These are phyloP conservation scores for Wallacemonas rigidus DNA, from an alignment of 208 protist genomes.

Conservation along the genomic window DNA sequence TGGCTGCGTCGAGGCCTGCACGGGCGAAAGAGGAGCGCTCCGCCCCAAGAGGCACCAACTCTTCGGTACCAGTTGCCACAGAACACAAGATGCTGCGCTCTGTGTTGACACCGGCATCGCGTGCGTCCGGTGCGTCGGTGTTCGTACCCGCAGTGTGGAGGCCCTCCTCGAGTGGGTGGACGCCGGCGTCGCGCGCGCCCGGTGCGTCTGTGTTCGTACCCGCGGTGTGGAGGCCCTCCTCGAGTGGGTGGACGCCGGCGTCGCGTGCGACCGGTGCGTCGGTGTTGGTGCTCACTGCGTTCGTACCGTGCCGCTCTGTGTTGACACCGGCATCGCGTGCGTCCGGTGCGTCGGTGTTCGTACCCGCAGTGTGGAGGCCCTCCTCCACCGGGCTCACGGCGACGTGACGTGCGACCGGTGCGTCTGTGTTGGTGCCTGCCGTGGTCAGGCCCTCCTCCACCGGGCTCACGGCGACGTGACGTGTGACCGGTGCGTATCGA, in stretches of 20 bases:
- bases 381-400: too few relatives aligned
- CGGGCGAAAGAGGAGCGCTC: too few relatives aligned
- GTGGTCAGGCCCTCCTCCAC: too few relatives aligned
- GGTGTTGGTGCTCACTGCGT: not conserved
- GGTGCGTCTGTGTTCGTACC: not conserved
- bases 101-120: not conserved
- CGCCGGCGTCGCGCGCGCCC: not conserved
- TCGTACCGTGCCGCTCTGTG: not conserved
- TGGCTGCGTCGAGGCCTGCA: too few relatives aligned
- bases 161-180: not conserved
- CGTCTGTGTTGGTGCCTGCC: not conserved
- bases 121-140: not conserved
- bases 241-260: not conserved
- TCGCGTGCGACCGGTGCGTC: not conserved
- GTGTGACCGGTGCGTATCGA: too few relatives aligned
- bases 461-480: too few relatives aligned
- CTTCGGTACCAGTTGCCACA: too few relatives aligned
- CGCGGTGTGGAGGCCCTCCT: not conserved
- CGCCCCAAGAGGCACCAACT: too few relatives aligned
- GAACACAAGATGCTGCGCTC: too few relatives aligned
- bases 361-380: not conserved
- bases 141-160: not conserved
- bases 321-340: not conserved
- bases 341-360: not conserved
- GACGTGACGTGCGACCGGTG: too few relatives aligned